A percentile compares a stretch with the other conserved stretches of the same genome.
Evolutionary conservation across 495 filamentous ascomycete species (phyloP).

Genomic region (Margaritispora aquatica): DNA sequence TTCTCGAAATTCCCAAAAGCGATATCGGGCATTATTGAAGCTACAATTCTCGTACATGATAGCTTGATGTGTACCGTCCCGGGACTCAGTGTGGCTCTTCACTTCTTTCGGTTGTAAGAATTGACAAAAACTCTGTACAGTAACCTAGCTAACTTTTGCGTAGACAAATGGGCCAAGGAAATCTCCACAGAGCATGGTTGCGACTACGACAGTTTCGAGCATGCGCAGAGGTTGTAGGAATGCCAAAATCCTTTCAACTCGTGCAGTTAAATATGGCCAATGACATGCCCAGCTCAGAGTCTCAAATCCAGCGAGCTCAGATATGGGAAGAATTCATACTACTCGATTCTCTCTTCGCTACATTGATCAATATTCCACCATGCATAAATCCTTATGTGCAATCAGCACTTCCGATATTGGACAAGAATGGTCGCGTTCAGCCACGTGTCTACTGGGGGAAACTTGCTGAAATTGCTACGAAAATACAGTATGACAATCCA

Average conservation of each 20-base stretch:
- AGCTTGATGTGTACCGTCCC: constrained; percentile 1
- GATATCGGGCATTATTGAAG: constrained; percentile 7
- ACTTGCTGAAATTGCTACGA: constrained; percentile 4
- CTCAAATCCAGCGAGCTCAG: constrained; percentile 7
- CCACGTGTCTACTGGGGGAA: constrained; percentile 3
- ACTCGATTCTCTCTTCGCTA: constrained; percentile 1
- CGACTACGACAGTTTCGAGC: constrained; percentile 10
- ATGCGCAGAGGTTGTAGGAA: constrained; percentile 8
- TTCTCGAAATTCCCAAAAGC: background rate
- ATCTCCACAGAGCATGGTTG: constrained; percentile 14
- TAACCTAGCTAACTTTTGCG: background rate
- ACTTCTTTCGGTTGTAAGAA: constrained; percentile 9
- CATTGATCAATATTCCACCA: constrained; percentile 7
- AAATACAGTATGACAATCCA: constrained; percentile 9
- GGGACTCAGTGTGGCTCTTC: constrained; percentile 4
- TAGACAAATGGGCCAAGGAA: constrained; percentile 12
- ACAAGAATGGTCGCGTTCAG: constrained; percentile 3
- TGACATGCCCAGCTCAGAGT: background rate
- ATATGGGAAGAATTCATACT: constrained; percentile 6
- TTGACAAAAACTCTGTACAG: background rate
- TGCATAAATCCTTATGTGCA: constrained; percentile 1
- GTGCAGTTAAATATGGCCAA: background rate
- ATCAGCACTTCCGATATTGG: background rate
- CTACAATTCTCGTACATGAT: constrained; percentile 5
- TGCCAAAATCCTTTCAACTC: constrained; percentile 10